Base-by-base conservation (phyloP, 495 filamentous ascomycete species). In the Penicillium argentinense region DNA sequence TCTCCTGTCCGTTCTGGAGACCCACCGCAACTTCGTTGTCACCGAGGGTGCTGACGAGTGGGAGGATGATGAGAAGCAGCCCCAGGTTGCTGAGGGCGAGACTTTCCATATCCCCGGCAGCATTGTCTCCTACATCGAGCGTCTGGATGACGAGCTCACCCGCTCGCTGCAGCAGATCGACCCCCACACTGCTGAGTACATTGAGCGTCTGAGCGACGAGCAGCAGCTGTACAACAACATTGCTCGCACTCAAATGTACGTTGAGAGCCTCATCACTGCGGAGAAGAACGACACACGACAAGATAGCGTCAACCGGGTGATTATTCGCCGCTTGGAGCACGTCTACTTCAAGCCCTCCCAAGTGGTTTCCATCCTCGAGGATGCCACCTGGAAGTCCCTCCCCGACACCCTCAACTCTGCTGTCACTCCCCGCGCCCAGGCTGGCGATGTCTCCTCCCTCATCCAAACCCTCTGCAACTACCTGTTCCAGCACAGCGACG, bases 291-390 rank as follows among this genome's bases (percentile, higher is more conserved):
- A 92, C 38, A 70, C 81, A 14, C 76, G 86, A 6, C 88, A 93
- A 64, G 91, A 96, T 46, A 85, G 77, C 63, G 57, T 91, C 23
- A 97, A 97, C 74, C 86, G 93, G 11, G 81, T 97, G 30, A 81
- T 97, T 34, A 95, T 97, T 81, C 80, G 93, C 44, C 83, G 93
- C 47, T 73, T 99, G 49, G 95, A 99, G 71, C 93, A 99, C 63
- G 80, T 97, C 49, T 97, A 99, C 74, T 99, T 97, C 84, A 98
- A 98, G 86, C 93, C 93, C 28, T 79, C 90, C 11, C 88, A 92
- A 71, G 92, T 98, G 9, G 86, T 97, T 46, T 85, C 83, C 45
- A 95, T 93, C 32, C 80, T 96, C 33, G 93, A 99, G 63, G 88
- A 95, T 49, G 89, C 86, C 59, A 85, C 85, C 34, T 96, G 91